These are phyloP conservation scores for Herpetospermum pedunculosum DNA, from an alignment of 306 rosid genomes.

Conservation along the genomic window DNA sequence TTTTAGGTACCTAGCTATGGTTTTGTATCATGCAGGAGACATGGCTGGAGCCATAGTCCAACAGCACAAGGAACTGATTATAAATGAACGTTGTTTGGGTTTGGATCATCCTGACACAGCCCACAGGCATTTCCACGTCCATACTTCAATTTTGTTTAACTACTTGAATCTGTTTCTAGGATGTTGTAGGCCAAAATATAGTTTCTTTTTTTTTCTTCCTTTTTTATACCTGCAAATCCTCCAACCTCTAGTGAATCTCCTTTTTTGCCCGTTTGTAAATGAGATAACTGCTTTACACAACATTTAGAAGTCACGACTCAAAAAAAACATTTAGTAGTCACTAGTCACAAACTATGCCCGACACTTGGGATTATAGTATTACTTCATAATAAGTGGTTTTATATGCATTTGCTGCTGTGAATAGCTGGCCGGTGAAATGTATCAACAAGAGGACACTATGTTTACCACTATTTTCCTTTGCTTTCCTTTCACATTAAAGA, in stretches of 20 bases:
- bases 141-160: slow-evolving; percentile 3
- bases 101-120: slow-evolving; percentile 99
- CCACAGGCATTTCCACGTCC: slow-evolving; percentile 54
- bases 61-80: slow-evolving; percentile 91
- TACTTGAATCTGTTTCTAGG: background rate
- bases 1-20: slow-evolving; percentile 99
- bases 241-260: background rate
- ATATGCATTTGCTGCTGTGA: background rate
- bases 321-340: no score
- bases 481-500: background rate
- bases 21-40: slow-evolving; percentile 95
- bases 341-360: background rate
- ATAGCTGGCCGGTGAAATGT: background rate
- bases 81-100: slow-evolving; percentile 94
- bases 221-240: background rate
- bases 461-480: background rate
- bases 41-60: slow-evolving; percentile 97
- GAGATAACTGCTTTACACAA: background rate
- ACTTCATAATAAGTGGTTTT: background rate
- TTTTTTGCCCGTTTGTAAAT: background rate
- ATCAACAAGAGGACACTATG: background rate
- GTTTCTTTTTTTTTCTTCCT: no score
- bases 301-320: background rate
- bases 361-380: background rate
- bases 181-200: background rate